Evolutionary conservation across 2,329 filamentous ascomycete genomes (phyloP), one percentile per base, ranked within the genome.

Genomic region (Ramichloridium luteum): DNA sequence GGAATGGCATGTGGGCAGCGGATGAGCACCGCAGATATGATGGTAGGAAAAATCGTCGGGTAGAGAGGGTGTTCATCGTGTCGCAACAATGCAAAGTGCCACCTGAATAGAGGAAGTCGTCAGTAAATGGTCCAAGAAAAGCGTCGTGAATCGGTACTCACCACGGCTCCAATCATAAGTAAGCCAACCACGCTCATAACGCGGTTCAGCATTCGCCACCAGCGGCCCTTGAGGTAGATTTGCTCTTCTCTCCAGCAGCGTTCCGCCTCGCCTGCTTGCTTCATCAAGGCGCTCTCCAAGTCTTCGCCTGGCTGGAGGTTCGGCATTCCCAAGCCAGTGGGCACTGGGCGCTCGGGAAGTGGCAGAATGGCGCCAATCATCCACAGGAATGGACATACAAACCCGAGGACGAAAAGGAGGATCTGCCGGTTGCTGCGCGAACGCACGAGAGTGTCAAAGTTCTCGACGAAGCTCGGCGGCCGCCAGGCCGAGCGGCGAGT

Each of bases 111-210:
- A 33, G 4, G 13, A 12, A n/a, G 16, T 32, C 14, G 35, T 14
- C 33, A 28, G 4, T 3, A 14, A 4, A 9, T 20, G 16, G 16
- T 23, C 17, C n/a, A 17, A 22, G 13, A 27, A 12, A 22, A 25
- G n/a, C 12, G 13, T n/a, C 5, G 31, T 12, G 13, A 27, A 27
- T 11, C 15, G 6, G 3, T 11, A 50, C 52, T 50, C 31, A 56
- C 53, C 15, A 56, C 48, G 28, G 52, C 54, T 13, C 32, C 55
- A 32, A 58, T 47, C 11, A 57, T 42, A 9, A 41, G 38, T 16
- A 58, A 30, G 3, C 55, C 55, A 31, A 58, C 43, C 11, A 57
- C 37, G 36, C 50, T 51, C 55, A 58, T 58, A 14, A 57, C 41
- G 14, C 55, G 46, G 39, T 58, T 58, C 31, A 57, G 37, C 27